Evolutionary conservation across 2,329 filamentous ascomycete species (phyloP), one percentile per base, ranked within the genome.

Genomic region (Dactylellina drechsleri): DNA sequence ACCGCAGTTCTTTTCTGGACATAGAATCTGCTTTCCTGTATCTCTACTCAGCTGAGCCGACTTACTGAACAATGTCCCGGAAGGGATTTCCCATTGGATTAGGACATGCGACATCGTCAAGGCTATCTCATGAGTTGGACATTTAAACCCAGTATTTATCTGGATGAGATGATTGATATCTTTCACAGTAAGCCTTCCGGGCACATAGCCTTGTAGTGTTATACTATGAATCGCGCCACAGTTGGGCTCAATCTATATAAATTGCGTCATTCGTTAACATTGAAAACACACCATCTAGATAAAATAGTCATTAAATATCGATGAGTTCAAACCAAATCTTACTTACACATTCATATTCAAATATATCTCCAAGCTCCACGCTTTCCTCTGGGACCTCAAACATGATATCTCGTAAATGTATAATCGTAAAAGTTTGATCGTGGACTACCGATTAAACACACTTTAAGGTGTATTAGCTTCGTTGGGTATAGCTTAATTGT

Each of bases 111-210:
- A 43, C 43, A 23, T 16, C 3, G 15, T 59, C 15, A 59, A 45
- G 18, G 40, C 40, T 12, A 36, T 16, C 16, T 59, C 56, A 31
- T 59, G 56, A 23, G 10, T 18, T 16, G 56, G 56, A n/a, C 56
- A 59, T 10, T 31, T 31, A n/a, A 43, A 26, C 4, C 56, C 31
- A 43, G 56, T 59, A 26, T 59, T 59, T 16, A 59, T 43, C 36
- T 26, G 31, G n/a, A 59, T 59, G 16, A 59, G 31, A 10, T 59
- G 31, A 45, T 59, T 20, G n/a, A 59, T 59, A 8, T 43, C 56
- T 20, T 4, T 1, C 15, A 43, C 16, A 8, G 26, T n/a, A 45
- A 59, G 56, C 31, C 16, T 20, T 45, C 56, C 31, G 4, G 31
- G 4, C 15, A 20, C n/a, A 45, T 59, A 59, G 18, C 43, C 56